These are phyloP conservation scores for Pseudogymnoascus sp. DNA, from an alignment of 2,329 filamentous ascomycete species.

Conservation along the genomic window DNA sequence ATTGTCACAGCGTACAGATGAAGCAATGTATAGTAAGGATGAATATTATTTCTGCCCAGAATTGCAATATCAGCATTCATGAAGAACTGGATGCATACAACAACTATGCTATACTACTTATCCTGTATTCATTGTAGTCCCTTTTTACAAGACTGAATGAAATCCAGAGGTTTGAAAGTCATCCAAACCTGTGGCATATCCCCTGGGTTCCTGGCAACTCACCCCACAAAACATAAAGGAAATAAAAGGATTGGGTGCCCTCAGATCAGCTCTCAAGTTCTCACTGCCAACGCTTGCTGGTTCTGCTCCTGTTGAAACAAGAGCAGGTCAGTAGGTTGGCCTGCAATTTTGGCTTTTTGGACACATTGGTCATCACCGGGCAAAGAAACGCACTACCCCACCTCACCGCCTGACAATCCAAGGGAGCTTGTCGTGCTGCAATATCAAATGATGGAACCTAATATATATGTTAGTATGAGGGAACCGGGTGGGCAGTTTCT, in stretches of 20 bases:
- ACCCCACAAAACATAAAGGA: background rate
- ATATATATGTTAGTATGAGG: background rate
- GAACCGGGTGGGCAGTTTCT: background rate
- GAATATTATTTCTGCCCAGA: background rate
- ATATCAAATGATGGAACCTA: background rate
- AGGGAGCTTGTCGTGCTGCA: background rate
- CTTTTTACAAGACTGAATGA: background rate
- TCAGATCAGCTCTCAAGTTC: slow-evolving; percentile 36
- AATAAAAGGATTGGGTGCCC: slow-evolving; percentile 20
- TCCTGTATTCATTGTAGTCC: background rate
- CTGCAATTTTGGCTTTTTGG: slow-evolving; percentile 35
- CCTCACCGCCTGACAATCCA: slow-evolving; percentile 11
- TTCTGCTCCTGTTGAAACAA: slow-evolving; percentile 16
- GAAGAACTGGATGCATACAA: background rate
- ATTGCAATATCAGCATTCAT: background rate
- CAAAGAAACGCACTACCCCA: slow-evolving; percentile 17
- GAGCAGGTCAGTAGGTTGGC: slow-evolving; percentile 26
- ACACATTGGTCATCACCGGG: slow-evolving; percentile 32
- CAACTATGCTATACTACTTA: background rate
- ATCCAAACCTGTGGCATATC: background rate
- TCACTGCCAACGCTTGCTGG: slow-evolving; percentile 30
- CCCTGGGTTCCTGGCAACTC: background rate
- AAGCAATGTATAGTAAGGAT: background rate
- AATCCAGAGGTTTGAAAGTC: background rate
- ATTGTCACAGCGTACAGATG: background rate